A percentile compares a stretch with the other conserved stretches of the same genome.
These are phyloP conservation scores for Phalaenopsis hybrid DNA, from an alignment of 116 monocot species.

Conservation along the genomic window DNA sequence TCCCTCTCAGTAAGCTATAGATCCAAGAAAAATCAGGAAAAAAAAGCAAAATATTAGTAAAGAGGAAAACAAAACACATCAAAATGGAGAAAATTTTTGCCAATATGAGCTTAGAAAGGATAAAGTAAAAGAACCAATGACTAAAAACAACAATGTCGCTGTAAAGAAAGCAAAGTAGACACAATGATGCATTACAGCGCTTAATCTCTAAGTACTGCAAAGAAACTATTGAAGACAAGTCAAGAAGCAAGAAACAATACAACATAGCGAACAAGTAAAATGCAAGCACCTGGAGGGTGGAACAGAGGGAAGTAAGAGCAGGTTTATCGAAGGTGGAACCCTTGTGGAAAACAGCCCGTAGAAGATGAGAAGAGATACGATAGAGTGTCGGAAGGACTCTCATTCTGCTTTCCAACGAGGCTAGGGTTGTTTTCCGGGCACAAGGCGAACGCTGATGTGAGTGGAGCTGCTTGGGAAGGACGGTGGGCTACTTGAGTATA, in stretches of 20 bases:
- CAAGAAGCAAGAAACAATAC: background rate
- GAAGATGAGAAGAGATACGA: slow-evolving; percentile 1
- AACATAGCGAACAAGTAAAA: background rate
- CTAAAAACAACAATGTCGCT: background rate
- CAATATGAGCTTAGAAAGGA: background rate
- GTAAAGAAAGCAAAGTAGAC: background rate
- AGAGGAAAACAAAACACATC: background rate
- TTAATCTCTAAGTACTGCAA: no score
- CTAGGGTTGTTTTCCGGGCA: slow-evolving; percentile 3
- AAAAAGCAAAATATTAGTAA: background rate
- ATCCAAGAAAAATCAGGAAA: background rate
- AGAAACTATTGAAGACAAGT: no score
- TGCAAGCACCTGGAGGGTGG: background rate
- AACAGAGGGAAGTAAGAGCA: background rate
- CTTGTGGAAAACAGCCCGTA: background rate
- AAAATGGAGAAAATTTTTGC: background rate
- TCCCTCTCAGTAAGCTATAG: background rate
- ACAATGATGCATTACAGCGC: background rate
- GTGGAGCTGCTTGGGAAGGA: background rate
- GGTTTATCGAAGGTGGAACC: background rate
- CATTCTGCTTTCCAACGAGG: background rate
- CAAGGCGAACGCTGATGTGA: background rate
- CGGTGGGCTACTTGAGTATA: no score
- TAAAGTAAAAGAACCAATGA: no score
- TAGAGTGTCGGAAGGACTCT: background rate